Conservation (phyloP, 441 rosid genomes). For the Eruca vesicaria region DNA sequence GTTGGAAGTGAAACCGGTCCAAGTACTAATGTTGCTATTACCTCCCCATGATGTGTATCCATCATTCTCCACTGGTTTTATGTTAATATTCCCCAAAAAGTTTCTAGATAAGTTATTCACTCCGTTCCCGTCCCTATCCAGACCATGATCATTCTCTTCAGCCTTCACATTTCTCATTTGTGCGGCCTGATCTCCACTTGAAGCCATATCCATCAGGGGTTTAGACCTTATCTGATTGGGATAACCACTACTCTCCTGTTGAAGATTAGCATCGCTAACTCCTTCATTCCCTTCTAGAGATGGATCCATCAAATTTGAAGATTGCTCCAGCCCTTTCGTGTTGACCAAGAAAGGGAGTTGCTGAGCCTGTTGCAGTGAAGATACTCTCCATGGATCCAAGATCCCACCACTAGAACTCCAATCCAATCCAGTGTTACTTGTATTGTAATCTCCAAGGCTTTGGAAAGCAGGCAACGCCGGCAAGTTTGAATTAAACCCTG, state of each 20-base stretch:
- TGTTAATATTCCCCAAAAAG: conserved; percentile 46
- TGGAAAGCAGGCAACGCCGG: conserved; percentile 41
- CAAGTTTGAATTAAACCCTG: conserved; percentile 33
- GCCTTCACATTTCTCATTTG: conserved; percentile 38
- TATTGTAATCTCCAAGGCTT: conserved; percentile 36
- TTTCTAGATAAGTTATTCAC: conserved; percentile 47
- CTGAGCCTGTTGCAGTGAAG: conserved; percentile 41
- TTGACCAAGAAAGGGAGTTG: conserved; percentile 47
- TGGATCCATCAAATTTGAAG: conserved; percentile 30
- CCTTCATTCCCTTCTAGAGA: conserved; percentile 32
- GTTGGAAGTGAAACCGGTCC: conserved; percentile 48
- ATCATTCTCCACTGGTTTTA: conserved; percentile 32
- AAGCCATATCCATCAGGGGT: conserved; percentile 31
- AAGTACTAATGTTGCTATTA: conserved; percentile 27
- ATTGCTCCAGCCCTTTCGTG: conserved; percentile 31
- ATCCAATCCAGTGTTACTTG: conserved; percentile 36
- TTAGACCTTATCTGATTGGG: conserved; percentile 37
- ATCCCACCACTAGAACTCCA: conserved; percentile 38
- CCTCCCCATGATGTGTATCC: conserved; percentile 44
- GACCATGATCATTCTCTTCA: conserved; percentile 45
- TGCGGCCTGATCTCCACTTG: conserved; percentile 18
- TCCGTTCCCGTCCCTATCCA: conserved; percentile 1
- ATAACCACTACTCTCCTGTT: conserved; percentile 19
- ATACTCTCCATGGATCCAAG: conserved; percentile 48
- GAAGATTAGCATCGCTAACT: conserved; percentile 9